Evolutionary conservation across 495 filamentous ascomycete species (phyloP), one percentile per base, ranked within the genome.

Genomic region (Xylaria bambusicola): DNA sequence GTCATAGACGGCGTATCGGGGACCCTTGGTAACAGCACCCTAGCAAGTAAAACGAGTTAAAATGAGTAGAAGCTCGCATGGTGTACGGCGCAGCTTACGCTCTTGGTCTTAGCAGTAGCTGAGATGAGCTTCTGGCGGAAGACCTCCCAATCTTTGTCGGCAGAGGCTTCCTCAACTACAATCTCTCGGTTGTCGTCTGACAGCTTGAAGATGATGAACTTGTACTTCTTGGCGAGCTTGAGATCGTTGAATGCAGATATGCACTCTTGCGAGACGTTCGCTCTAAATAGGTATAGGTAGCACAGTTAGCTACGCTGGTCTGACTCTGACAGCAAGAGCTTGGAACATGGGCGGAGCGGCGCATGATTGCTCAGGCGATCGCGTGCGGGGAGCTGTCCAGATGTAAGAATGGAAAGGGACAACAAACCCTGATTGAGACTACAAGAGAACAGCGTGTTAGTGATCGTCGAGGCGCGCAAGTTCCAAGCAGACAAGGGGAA

Each of bases 201-300:
- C 70, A 98, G 87, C 83, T 96, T 96, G 89, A 86, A 98, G 86
- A 98, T 89, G 80, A 98, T 88, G 80, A 85, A 98, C 80, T 95
- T 97, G 81, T 85, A 79, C 76, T 87, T 86, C 74, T 92, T 91
- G 79, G 80, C 85, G 66, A 93, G 84, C 83, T 96, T 96, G 61
- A 98, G 87, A 54, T 96, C 86, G 73, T 96, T 93, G 86, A 90
- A 98, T 61, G 80, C 77, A 51, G 74, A 73, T 76, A 96, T 80
- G 85, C 93, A 96, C 35, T 97, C 90, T 66, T 85, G 82, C 58
- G 79, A 71, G 62, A 98, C 84, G 56, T 84, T 79, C 65, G 94
- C 92, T 80, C 93, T 97, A 70, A 48, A 61, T 12, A 23, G 26
- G n/a, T n/a, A n/a, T n/a, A 42, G 57, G 29, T 51, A 52, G 33